Evolutionary conservation across 371 early-diverging fungal genomes (phyloP).

Genomic region (Saksenaea vasiformis): DNA sequence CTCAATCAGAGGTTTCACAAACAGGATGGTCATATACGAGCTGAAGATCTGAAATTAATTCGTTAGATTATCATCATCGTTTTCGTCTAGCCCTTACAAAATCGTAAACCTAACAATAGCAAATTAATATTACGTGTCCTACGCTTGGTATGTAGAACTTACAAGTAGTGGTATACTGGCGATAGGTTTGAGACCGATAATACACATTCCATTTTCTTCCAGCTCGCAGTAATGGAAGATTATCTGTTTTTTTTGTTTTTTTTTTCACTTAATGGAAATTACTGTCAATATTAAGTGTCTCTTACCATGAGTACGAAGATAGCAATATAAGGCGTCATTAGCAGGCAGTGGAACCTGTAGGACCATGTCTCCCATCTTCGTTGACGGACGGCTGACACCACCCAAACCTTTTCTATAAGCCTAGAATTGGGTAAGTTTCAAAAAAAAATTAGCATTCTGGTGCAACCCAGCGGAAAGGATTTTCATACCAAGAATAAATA

Average conservation of each 20-base stretch:
- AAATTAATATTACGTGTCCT: neutral
- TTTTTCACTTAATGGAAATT: neutral
- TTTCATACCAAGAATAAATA: constrained; percentile 33
- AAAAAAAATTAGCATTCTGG: neutral
- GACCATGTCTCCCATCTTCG: constrained; percentile 31
- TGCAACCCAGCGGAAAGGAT: neutral
- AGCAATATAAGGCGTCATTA: constrained; percentile 45
- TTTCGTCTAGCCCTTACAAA: constrained; percentile 29
- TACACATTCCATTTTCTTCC: constrained; percentile 39
- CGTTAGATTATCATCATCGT: neutral
- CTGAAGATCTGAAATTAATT: constrained; percentile 36
- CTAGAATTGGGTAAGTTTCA: constrained; percentile 9
- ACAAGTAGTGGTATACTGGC: constrained; percentile 52
- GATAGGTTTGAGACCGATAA: constrained; percentile 46
- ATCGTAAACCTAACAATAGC: constrained; percentile 39
- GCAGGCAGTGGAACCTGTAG: constrained; percentile 40
- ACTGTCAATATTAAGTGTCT: neutral
- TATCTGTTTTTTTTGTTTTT: constrained; percentile 30
- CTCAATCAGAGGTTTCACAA: constrained; percentile 42
- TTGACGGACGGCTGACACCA: constrained; percentile 33
- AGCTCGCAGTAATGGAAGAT: constrained; percentile 43
- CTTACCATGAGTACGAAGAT: constrained; percentile 51
- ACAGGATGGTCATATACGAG: constrained; percentile 50
- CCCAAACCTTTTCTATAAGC: constrained; percentile 38
- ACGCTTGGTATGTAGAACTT: constrained; percentile 13